Evolutionary conservation across 2,329 filamentous ascomycete genomes (phyloP).

Genomic region (Cryphonectria nitschkei): DNA sequence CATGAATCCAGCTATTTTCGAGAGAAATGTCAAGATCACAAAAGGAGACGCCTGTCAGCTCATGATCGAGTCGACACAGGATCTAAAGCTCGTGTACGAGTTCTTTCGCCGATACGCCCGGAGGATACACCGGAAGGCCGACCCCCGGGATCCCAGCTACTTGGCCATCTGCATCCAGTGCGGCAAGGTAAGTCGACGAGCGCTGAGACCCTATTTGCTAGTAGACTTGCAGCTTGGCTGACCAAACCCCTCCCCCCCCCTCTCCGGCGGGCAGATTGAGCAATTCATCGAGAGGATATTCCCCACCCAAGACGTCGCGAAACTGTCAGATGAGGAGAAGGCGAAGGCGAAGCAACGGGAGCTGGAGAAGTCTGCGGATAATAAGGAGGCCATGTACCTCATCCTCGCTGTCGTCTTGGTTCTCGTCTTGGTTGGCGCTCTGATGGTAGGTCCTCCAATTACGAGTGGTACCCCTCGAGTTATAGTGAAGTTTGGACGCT

Average conservation of each 20-base stretch:
- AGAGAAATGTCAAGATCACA: constrained; percentile 91
- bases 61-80: constrained; percentile 93
- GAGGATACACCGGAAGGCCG: constrained; percentile 90
- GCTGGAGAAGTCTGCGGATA: constrained; percentile 49
- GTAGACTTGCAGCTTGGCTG: constrained; percentile 26
- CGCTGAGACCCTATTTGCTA: not conserved
- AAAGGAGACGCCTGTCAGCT: constrained; percentile 91
- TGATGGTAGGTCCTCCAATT: constrained; percentile 73
- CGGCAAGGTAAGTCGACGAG: constrained; percentile 65
- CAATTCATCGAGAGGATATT: constrained; percentile 95
- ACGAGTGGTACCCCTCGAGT: not conserved
- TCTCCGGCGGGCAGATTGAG: constrained; percentile 71
- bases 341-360: constrained; percentile 36
- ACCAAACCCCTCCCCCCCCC: constrained; percentile 13
- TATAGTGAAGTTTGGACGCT: not conserved
- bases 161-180: constrained; percentile 89
- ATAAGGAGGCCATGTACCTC: constrained; percentile 67
- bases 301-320: constrained; percentile 77
- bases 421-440: constrained; percentile 69
- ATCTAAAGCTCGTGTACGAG: constrained; percentile 78
- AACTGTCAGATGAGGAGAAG: constrained; percentile 48
- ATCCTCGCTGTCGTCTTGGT: constrained; percentile 67
- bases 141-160: constrained; percentile 89
- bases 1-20: constrained; percentile 84
- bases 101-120: constrained; percentile 79